Conservation (phyloP, 2,329 filamentous ascomycete genomes). For the Myriosclerotinia curreyana region DNA sequence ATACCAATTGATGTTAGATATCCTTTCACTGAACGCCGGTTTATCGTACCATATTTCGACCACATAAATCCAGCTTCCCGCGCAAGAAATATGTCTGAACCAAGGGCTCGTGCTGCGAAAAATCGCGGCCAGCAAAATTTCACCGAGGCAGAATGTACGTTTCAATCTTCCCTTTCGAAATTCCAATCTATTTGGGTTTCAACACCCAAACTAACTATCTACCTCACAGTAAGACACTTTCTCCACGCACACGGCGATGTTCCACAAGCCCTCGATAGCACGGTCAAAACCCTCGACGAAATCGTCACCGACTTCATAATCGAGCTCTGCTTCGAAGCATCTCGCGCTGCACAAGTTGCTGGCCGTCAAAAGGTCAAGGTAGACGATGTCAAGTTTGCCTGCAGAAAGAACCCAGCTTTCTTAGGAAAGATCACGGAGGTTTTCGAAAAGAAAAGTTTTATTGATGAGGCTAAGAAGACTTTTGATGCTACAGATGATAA, state of each 20-base stretch:
- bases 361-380: conserved; percentile 96
- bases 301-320: conserved; percentile 97
- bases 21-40: background rate
- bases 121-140: conserved; percentile 85
- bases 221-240: conserved; percentile 61
- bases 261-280: conserved; percentile 73
- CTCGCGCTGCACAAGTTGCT: conserved; percentile 78
- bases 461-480: conserved; percentile 78
- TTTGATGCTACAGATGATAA: conserved; percentile 67
- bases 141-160: conserved; percentile 64
- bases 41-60: background rate
- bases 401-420: conserved; percentile 80
- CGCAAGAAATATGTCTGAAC: conserved; percentile 55
- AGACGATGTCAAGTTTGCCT: conserved; percentile 94
- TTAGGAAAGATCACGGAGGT: conserved; percentile 87
- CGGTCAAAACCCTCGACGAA: conserved; percentile 84
- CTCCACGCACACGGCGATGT: conserved; percentile 81
- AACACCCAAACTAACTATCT: conserved; percentile 16
- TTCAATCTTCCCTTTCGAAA: background rate
- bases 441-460: conserved; percentile 80
- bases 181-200: conserved; percentile 3
- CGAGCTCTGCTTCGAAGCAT: conserved; percentile 86
- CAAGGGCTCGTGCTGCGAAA: conserved; percentile 71
- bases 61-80: too few species aligned
- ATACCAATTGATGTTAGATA: background rate